Evolutionary conservation across 441 rosid genomes (phyloP).

Genomic region (Erysimum cheiri): DNA sequence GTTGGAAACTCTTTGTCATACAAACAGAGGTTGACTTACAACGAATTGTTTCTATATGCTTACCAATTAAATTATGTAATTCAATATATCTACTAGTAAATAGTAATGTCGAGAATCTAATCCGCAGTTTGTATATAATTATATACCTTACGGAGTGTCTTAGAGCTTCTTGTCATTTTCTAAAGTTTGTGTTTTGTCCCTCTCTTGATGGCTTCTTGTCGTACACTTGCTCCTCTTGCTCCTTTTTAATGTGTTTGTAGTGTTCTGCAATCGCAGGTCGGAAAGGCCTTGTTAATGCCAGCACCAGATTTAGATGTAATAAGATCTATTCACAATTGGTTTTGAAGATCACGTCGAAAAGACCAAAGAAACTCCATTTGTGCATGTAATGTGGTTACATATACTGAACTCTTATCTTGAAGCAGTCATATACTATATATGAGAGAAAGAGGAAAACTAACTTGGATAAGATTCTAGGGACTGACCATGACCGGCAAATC

Average conservation of each 20-base stretch:
- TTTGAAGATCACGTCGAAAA: neutral
- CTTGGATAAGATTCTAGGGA: slow-evolving; percentile 63
- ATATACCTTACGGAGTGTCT: slow-evolving; percentile 6
- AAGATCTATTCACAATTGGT: neutral
- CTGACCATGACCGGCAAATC: slow-evolving; percentile 66
- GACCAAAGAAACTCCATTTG: slow-evolving; percentile 4
- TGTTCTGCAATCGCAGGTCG: neutral
- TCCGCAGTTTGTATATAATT: slow-evolving; percentile 8
- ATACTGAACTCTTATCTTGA: neutral
- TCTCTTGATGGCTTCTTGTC: slow-evolving; percentile 6
- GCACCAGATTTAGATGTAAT: neutral
- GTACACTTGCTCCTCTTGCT: neutral
- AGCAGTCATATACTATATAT: slow-evolving; percentile 11
- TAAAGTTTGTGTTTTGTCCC: slow-evolving; percentile 4
- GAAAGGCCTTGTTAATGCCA: slow-evolving; percentile 14
- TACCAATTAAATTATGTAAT: neutral
- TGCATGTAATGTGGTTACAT: neutral
- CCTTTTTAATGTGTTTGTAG: neutral
- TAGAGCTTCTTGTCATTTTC: slow-evolving; percentile 5
- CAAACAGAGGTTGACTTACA: slow-evolving; percentile 12
- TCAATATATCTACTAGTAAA: slow-evolving; percentile 21
- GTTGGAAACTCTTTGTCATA: slow-evolving; percentile 22
- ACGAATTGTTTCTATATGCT: slow-evolving; percentile 11
- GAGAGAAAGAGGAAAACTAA: slow-evolving; percentile 36
- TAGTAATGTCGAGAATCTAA: neutral